Percentiles rank a stretch among this genome's conserved stretches.
These are phyloP conservation scores for Penicillium robsamsonii DNA, from an alignment of 495 filamentous ascomycete species.

Conservation along the genomic window DNA sequence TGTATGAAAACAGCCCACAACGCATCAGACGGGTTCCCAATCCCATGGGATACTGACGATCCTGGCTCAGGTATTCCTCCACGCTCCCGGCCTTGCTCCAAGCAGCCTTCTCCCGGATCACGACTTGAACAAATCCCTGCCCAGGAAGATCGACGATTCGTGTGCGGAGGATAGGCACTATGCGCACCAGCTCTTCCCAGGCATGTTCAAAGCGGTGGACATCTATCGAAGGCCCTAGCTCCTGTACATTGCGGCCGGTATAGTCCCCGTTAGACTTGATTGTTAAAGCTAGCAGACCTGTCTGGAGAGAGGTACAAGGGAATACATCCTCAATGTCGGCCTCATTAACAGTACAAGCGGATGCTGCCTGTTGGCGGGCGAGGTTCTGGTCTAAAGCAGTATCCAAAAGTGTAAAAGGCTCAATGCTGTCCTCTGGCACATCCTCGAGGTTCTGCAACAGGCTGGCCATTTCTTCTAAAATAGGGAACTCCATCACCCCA, in stretches of 20 bases:
- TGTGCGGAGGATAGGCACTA: background rate
- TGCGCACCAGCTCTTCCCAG: background rate
- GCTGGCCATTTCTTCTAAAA: no score
- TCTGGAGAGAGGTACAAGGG: background rate
- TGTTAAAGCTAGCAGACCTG: background rate
- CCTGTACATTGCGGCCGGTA: background rate
- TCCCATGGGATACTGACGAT: background rate
- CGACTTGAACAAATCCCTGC: background rate
- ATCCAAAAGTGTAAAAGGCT: background rate
- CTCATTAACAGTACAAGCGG: background rate
- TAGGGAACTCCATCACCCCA: no score
- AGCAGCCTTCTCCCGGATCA: background rate
- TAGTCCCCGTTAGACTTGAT: background rate
- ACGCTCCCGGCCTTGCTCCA: background rate
- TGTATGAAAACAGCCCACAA: background rate
- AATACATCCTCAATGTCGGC: background rate
- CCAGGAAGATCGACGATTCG: background rate
- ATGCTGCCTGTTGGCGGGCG: background rate
- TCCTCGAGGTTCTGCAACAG: no score
- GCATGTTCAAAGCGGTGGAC: background rate
- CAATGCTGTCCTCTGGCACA: background rate
- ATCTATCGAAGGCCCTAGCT: background rate
- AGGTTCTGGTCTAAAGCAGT: background rate
- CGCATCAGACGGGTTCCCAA: background rate
- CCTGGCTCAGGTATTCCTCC: background rate